Percentiles rank a stretch among this genome's conserved stretches.
These are phyloP conservation scores for Cryptosporidium meleagridis DNA, from an alignment of 169 alveolate genomes.

Conservation along the genomic window DNA sequence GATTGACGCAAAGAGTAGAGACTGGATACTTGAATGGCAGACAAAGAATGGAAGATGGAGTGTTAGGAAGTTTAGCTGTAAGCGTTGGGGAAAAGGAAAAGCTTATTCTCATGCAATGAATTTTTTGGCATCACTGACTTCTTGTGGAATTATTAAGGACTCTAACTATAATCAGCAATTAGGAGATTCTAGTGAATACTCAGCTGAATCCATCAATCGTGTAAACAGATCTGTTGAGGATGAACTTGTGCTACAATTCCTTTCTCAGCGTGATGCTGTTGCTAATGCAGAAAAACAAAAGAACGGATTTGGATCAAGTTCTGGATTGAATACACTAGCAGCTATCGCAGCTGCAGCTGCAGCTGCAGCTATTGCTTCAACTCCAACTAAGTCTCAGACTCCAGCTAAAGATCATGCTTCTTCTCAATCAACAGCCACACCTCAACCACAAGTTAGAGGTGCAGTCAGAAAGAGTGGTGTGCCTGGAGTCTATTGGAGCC, in stretches of 20 bases:
- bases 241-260: conserved; percentile 51
- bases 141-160: conserved; percentile 52
- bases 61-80: conserved; percentile 66
- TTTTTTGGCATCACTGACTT: conserved; percentile 57
- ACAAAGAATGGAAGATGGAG: conserved; percentile 73
- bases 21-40: conserved; percentile 74
- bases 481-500: conserved; percentile 74
- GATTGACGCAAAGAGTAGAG: conserved; percentile 74
- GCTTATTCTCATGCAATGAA: conserved; percentile 75
- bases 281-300: conserved; percentile 33
- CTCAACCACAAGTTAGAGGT: conserved; percentile 39
- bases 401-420: conserved; percentile 12
- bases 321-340: conserved; percentile 60
- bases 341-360: conserved; percentile 73
- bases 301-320: conserved; percentile 4
- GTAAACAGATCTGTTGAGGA: conserved; percentile 53
- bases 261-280: conserved; percentile 55
- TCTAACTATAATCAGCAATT: conserved; percentile 11
- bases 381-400: conserved; percentile 4
- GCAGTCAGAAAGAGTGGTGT: conserved; percentile 74
- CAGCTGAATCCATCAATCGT: background rate
- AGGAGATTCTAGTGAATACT: background rate
- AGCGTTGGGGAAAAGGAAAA: conserved; percentile 74
- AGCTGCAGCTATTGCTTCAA: conserved; percentile 57
- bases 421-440: background rate